Evolutionary conservation across 495 filamentous ascomycete species (phyloP), one percentile per base, ranked within the genome.

Genomic region (Evernia prunastri): DNA sequence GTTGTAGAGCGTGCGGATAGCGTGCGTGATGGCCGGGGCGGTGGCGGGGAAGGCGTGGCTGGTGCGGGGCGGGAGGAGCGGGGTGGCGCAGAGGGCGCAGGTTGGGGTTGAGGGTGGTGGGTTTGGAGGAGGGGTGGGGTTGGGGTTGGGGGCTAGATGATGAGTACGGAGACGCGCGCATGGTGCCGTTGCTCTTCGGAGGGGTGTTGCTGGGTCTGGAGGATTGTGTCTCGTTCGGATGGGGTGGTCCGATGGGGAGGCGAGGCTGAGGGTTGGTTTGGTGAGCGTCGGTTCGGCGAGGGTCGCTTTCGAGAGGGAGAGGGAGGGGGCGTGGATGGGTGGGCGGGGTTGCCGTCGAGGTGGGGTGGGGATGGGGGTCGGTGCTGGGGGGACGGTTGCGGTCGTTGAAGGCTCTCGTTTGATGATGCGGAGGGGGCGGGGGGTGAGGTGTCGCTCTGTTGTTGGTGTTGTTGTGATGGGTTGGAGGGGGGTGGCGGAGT

Each of bases 131-230:
- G 17, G 12, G 36, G 36, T 23, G 25, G 31, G 25, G 35, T 25
- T 27, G 64, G 17, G 20, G 51, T 25, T 31, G 47, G 27, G 35
- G 37, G 42, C 56, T n/a, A n/a, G n/a, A 20, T 66, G 49, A 35
- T 42, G 58, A 18, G 37, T 27, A 27, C 23, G 56, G 12, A 37
- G 36, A 12, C 36, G 6, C 36, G 36, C 36, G 6, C 7, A 6
- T 37, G 36, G 36, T 37, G 36, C 6, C 12, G 36, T 37, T 37
- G 36, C 36, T 37, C 7, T 6, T 37, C 6, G 7, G 6, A 37
- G 12, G 6, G 12, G 7, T 37, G 36, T 6, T 37, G 12, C 36
- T 6, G 36, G 36, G 36, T 7, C 36, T 37, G 36, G 36, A 37
- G 36, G 36, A 12, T 7, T 7, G 36, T 6, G 36, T 37, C 36